Base-by-base conservation (phyloP, 2,329 filamentous ascomycete species). In the Colletotrichum sansevieriae region DNA sequence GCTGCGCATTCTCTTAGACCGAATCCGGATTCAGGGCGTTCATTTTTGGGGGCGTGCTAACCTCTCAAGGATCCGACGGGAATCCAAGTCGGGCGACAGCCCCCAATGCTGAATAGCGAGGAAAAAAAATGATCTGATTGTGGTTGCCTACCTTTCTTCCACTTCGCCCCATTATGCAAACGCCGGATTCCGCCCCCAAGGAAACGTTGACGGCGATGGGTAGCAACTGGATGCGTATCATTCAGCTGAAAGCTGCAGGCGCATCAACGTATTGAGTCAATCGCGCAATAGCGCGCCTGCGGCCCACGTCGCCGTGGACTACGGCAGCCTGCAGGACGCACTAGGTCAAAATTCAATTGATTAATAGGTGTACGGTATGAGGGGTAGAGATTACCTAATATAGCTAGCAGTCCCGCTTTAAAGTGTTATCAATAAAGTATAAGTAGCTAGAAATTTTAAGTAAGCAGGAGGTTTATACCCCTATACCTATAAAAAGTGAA, bases 231-330 rank as follows among this genome's bases (percentile, higher is more conserved):
- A 9, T 46, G 20, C 63, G 20, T 51, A 25, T 46, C 39, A 12
- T 41, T 60, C 15, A 47, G 18, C 46, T 54, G 63, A 47, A 46
- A 39, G 5, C 52, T 20, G n/a, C 15, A 33, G 37, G 47, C 33
- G 33, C 49, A 20, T 33, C 29, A 39, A 46, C 46, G 33, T 13
- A 13, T 62, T 39, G 15, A 61, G 9, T n/a, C 22, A 15, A 39
- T 54, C 47, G 63, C 29, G 39, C 39, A 61, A 29, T 25, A 9
- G 2, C 33, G 49, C 25, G 29, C 9, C 49, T 15, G 29, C 49
- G 33, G 25, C 25, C 25, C 25, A 29, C 7, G 25, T 29, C 25
- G 1, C 25, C 25, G 25, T 29, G 15, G n/a, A 22, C 49, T 33
- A 10, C 29, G 15, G 13, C n/a, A n/a, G n/a, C n/a, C n/a, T n/a